Percentiles rank a stretch among this genome's conserved stretches.
Evolutionary conservation across 2,329 filamentous ascomycete genomes (phyloP).

Genomic region (Diplodia seriata): DNA sequence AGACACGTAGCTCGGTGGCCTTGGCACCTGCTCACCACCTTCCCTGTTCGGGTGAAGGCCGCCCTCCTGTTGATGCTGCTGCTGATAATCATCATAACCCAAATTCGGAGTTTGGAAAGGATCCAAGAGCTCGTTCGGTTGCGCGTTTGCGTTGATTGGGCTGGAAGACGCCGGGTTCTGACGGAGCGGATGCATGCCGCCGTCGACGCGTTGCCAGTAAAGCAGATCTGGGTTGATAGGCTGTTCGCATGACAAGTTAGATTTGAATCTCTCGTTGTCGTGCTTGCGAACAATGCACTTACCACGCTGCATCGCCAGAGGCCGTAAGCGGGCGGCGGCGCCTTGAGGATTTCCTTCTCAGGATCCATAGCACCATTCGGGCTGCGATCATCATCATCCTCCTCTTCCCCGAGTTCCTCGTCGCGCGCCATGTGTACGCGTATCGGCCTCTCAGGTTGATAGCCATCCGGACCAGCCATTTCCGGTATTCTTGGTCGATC

Average conservation of each 20-base stretch:
- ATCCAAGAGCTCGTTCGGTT: conserved; percentile 13
- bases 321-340: conserved; percentile 82
- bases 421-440: conserved; percentile 76
- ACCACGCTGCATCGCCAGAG: conserved; percentile 79
- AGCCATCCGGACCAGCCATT: conserved; percentile 66
- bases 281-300: neutral
- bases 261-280: conserved; percentile 14
- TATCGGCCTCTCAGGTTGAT: conserved; percentile 76
- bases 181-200: conserved; percentile 25
- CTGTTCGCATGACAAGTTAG: conserved; percentile 47
- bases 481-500: conserved; percentile 47
- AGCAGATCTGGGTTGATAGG: conserved; percentile 81
- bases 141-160: conserved; percentile 1
- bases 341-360: conserved; percentile 38
- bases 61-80: neutral
- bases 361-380: conserved; percentile 48
- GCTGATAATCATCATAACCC: neutral
- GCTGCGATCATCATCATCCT: neutral
- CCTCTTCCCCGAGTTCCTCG: conserved; percentile 65
- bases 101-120: conserved; percentile 37
- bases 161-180: conserved; percentile 13
- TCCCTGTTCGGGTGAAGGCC: neutral
- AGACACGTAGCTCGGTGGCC: conserved; percentile 78
- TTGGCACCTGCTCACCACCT: conserved; percentile 36
- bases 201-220: conserved; percentile 73